Percentiles rank a stretch among this genome's conserved stretches.
These are phyloP conservation scores for Funneliformis caledonium DNA, from an alignment of 371 early-diverging fungal genomes.

Conservation along the genomic window DNA sequence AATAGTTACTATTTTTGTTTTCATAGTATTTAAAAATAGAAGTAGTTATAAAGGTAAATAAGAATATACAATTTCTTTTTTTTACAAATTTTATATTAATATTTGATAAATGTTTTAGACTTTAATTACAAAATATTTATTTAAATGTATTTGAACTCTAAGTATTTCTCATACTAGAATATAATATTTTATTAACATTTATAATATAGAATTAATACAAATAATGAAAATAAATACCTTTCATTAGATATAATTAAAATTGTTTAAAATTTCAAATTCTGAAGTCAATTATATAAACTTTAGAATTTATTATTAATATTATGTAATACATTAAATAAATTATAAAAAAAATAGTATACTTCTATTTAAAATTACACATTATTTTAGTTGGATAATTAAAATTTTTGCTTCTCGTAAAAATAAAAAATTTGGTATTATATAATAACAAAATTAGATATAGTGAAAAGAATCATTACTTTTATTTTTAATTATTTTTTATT, in stretches of 20 bases:
- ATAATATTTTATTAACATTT: background rate
- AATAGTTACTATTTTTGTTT: conserved; percentile 16
- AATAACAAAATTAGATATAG: background rate
- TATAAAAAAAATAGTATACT: conserved; percentile 8
- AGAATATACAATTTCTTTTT: background rate
- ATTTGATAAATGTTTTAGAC: background rate
- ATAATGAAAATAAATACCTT: background rate
- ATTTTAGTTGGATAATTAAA: conserved; percentile 6
- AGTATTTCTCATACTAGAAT: background rate
- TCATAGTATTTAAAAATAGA: conserved; percentile 12
- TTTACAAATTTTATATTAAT: background rate
- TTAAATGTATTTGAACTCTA: background rate
- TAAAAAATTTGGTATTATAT: background rate
- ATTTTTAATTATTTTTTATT: background rate
- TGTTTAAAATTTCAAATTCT: background rate
- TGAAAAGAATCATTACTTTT: background rate
- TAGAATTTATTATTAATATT: background rate
- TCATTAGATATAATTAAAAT: background rate
- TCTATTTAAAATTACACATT: conserved; percentile 16
- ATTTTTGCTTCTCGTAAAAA: background rate
- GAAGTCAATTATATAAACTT: background rate
- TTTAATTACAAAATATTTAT: too few relatives aligned
- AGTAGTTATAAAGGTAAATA: conserved; percentile 19
- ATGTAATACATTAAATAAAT: conserved; percentile 21
- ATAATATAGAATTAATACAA: background rate